phyloP scores from a whole-genome alignment of 768 basidiomycete genomes.

The Boletales sp. region DNA sequence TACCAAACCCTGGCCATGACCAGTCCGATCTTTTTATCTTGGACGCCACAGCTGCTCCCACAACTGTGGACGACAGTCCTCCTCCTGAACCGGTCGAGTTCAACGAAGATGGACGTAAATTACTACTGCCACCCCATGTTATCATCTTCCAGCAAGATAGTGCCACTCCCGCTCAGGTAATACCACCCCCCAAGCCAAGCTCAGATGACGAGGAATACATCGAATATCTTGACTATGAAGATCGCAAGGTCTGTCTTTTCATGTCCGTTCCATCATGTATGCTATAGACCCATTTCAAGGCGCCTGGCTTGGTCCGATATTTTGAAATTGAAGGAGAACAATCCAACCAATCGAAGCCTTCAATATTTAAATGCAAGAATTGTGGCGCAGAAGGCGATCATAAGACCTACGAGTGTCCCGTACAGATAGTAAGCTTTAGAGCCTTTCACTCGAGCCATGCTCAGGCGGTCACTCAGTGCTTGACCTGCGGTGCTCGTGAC shows the following conservation, averaged over 20 bases:
- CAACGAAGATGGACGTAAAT: slow-evolving; percentile 13
- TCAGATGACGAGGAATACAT: slow-evolving; percentile 65
- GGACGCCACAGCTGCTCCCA: slow-evolving; percentile 41
- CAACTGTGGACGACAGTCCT: slow-evolving; percentile 24
- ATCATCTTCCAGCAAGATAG: slow-evolving; percentile 39
- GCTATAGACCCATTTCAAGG: slow-evolving; percentile 32
- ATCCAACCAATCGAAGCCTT: slow-evolving; percentile 36
- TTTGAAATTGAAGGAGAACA: slow-evolving; percentile 51
- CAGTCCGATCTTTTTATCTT: slow-evolving; percentile 43
- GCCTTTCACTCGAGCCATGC: background rate
- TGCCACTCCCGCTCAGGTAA: slow-evolving; percentile 42
- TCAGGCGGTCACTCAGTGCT: slow-evolving; percentile 46
- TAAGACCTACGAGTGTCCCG: slow-evolving; percentile 61
- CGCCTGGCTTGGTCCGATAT: slow-evolving; percentile 53
- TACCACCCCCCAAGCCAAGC: slow-evolving; percentile 38
- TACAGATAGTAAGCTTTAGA: slow-evolving; percentile 56
- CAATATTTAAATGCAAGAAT: slow-evolving; percentile 64
- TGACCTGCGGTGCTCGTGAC: slow-evolving; percentile 76
- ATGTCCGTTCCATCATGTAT: background rate
- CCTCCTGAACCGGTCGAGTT: slow-evolving; percentile 13
- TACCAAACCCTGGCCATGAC: slow-evolving; percentile 29
- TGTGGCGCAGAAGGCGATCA: slow-evolving; percentile 76
- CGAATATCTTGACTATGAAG: slow-evolving; percentile 74
- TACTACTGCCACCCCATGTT: slow-evolving; percentile 72
- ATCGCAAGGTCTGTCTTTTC: slow-evolving; percentile 44